These are phyloP conservation scores for Hyaloperonospora arabidopsidis DNA, from an alignment of 352 stramenopile species.

Conservation along the genomic window DNA sequence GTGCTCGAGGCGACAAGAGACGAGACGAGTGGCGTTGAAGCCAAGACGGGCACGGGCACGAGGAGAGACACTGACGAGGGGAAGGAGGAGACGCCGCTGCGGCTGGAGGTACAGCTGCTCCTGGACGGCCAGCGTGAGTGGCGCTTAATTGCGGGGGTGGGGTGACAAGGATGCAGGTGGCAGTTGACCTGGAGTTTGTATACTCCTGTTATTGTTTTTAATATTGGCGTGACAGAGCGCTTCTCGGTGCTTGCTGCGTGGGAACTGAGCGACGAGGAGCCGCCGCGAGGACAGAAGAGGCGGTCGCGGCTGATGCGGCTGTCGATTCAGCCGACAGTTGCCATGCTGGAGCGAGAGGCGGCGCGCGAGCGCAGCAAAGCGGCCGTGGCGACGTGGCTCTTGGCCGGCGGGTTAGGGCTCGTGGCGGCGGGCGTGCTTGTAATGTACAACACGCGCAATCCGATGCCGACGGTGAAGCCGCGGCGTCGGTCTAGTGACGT, in stretches of 20 bases:
- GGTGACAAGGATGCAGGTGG: no score
- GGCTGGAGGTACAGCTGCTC: slow-evolving; percentile 45
- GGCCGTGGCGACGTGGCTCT: slow-evolving; percentile 30
- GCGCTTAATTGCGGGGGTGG: no score
- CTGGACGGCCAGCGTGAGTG: slow-evolving; percentile 31
- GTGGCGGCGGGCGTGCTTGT: slow-evolving; percentile 41
- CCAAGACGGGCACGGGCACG: slow-evolving; percentile 23
- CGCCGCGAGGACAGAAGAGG: slow-evolving; percentile 15
- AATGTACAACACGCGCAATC: slow-evolving; percentile 40
- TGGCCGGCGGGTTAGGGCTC: slow-evolving; percentile 40
- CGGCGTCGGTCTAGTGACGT: slow-evolving; percentile 28
- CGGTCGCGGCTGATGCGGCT: slow-evolving; percentile 29
- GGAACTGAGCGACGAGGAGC: slow-evolving; percentile 36
- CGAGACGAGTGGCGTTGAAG: slow-evolving; percentile 14
- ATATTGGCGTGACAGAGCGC: slow-evolving; percentile 23
- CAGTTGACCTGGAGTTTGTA: slow-evolving; percentile 4
- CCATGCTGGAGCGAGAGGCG: slow-evolving; percentile 33
- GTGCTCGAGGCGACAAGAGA: slow-evolving; percentile 22
- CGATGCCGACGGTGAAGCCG: slow-evolving; percentile 18
- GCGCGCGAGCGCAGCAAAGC: slow-evolving; percentile 12
- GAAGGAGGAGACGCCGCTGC: slow-evolving; percentile 24
- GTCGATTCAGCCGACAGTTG: slow-evolving; percentile 37
- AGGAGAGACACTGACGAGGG: slow-evolving; percentile 19
- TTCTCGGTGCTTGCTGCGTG: slow-evolving; percentile 55
- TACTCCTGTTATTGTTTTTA: no score